Conservation (phyloP, 345 rosid species). For the Eucalyptus globulus region DNA sequence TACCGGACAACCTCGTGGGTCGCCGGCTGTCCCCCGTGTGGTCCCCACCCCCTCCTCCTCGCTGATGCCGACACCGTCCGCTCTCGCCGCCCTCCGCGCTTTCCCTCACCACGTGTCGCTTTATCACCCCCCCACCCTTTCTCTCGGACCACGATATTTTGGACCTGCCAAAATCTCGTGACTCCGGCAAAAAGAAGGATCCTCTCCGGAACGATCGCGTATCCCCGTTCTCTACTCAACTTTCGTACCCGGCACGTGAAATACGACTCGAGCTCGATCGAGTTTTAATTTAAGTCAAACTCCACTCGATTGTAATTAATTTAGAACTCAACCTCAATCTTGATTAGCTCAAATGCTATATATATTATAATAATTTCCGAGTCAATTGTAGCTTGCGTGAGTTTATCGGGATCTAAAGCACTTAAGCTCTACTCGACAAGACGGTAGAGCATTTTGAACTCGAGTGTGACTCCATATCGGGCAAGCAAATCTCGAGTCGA, state of each 20-base stretch:
- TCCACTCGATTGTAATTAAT: too few relatives aligned
- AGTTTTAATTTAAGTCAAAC: not conserved
- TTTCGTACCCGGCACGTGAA: not conserved
- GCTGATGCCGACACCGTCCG: conserved; percentile 26
- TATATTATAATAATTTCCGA: too few relatives aligned
- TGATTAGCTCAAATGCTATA: too few relatives aligned
- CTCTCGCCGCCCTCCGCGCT: not conserved
- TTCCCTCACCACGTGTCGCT: conserved; percentile 10
- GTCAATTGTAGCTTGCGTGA: too few relatives aligned
- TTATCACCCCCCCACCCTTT: not conserved
- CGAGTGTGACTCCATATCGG: not conserved
- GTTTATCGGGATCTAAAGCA: rapidly evolving
- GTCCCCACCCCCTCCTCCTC: conserved; percentile 8
- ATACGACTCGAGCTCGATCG: not conserved
- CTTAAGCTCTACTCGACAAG: not conserved
- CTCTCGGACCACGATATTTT: not conserved
- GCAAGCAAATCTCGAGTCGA: not conserved
- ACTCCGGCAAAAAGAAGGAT: not conserved
- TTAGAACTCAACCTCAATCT: too few relatives aligned
- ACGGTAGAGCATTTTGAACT: not conserved
- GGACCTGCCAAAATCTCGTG: not conserved
- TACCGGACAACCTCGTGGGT: conserved; percentile 7
- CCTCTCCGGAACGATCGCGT: not conserved
- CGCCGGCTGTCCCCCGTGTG: not conserved
- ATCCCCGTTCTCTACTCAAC: not conserved